Percentiles rank a stretch among this genome's conserved stretches.
Evolutionary conservation across 176 grass and related monocot species (phyloP).

Genomic region (Aegilops tauschii): DNA sequence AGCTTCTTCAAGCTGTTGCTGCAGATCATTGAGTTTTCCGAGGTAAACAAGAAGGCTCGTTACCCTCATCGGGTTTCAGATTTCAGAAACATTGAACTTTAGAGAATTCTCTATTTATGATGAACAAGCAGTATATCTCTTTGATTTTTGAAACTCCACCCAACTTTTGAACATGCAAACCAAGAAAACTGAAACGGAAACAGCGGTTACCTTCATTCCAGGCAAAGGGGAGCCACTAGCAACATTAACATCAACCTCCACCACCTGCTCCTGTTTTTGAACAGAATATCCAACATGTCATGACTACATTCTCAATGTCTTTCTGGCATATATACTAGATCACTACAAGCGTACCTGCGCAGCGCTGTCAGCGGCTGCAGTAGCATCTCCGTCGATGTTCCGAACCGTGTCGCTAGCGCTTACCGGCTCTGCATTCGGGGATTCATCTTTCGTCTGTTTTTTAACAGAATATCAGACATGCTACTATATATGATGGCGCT

Average conservation of each 20-base stretch:
- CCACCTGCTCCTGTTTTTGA: constrained; percentile 49
- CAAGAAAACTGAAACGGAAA: neutral
- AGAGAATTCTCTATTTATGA: neutral
- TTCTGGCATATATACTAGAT: neutral
- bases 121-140: neutral
- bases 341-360: constrained; percentile 36
- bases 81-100: neutral
- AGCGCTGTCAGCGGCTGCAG: constrained; percentile 18
- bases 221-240: constrained; percentile 89
- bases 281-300: constrained; percentile 36
- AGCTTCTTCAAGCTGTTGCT: constrained; percentile 88
- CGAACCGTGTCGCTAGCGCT: constrained; percentile 32
- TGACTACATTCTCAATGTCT: neutral
- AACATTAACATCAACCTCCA: constrained; percentile 53
- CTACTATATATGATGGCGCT: neutral
- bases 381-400: constrained; percentile 14
- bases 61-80: neutral
- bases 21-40: constrained; percentile 40
- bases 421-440: constrained; percentile 37
- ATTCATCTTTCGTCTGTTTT: constrained; percentile 62
- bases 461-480: constrained; percentile 41
- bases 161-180: neutral
- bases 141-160: neutral
- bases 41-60: neutral
- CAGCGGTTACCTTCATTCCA: constrained; percentile 72